Conservation (phyloP, 805 yeast genomes). For the Yamadazyma takamatsuzukensis region DNA sequence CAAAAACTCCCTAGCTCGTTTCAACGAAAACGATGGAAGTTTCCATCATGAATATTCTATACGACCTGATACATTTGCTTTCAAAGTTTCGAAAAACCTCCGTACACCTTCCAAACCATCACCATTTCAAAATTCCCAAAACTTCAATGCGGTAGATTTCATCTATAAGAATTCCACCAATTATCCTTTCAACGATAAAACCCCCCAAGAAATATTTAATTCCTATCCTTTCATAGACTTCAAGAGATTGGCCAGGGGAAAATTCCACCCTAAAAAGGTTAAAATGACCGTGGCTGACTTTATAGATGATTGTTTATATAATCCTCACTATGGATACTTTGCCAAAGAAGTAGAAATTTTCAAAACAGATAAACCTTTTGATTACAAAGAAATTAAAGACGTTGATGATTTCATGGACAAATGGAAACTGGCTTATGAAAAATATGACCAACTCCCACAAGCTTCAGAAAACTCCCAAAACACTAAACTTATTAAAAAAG, state of each 20-base stretch:
- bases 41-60: slow-evolving; percentile 42
- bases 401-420: slow-evolving; percentile 66
- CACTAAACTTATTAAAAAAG: slow-evolving; percentile 9
- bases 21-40: slow-evolving; percentile 11
- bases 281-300: slow-evolving; percentile 77
- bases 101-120: slow-evolving; percentile 6
- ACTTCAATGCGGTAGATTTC: slow-evolving; percentile 29
- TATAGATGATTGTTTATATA: slow-evolving; percentile 80
- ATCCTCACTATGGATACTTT: slow-evolving; percentile 80
- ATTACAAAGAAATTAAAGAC: slow-evolving; percentile 52
- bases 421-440: slow-evolving; percentile 62
- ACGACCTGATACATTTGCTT: slow-evolving; percentile 43
- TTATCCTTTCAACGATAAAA: slow-evolving; percentile 35
- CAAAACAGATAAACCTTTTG: slow-evolving; percentile 62
- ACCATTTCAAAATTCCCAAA: slow-evolving; percentile 9
- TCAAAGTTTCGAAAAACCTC: slow-evolving; percentile 27
- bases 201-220: slow-evolving; percentile 39
- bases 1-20: slow-evolving; percentile 9
- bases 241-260: slow-evolving; percentile 26
- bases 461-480: slow-evolving; percentile 10
- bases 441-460: slow-evolving; percentile 45
- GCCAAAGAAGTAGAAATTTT: slow-evolving; percentile 75
- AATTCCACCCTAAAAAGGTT: slow-evolving; percentile 52
- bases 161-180: slow-evolving; percentile 38
- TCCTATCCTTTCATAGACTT: slow-evolving; percentile 33